Evolutionary conservation across 169 alveolate species (phyloP).

Genomic region (Perkinsus marinus): DNA sequence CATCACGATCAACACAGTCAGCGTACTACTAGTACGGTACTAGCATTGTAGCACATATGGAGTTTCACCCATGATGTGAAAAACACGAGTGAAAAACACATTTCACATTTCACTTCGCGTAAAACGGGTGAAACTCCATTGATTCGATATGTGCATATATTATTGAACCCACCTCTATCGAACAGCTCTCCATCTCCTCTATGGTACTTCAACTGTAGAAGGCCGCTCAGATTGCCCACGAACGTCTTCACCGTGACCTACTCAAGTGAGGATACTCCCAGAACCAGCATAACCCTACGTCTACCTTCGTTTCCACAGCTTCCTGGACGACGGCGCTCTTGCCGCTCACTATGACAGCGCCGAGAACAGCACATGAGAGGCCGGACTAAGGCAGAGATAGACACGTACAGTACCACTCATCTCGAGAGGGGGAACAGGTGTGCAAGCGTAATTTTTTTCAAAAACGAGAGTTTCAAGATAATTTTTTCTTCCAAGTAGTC

Average conservation of each 20-base stretch:
- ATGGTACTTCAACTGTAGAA: not conserved
- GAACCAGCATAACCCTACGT: not conserved
- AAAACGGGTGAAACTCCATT: no score
- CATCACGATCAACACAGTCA: not conserved
- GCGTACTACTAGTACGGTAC: not conserved
- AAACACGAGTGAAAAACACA: no score
- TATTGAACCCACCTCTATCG: no score
- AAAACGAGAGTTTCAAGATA: no score
- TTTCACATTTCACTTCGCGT: no score
- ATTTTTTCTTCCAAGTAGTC: no score
- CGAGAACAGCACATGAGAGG: not conserved
- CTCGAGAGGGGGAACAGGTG: no score
- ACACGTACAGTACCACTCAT: not conserved
- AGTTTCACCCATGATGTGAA: no score
- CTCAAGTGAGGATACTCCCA: not conserved
- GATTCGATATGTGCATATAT: no score
- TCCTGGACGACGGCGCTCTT: not conserved
- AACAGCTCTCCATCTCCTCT: not conserved
- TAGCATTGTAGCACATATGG: no score
- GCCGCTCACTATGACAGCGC: not conserved
- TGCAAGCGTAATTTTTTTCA: no score
- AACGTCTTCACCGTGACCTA: not conserved
- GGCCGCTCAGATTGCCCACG: not conserved
- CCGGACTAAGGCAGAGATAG: not conserved
- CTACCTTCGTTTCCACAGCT: not conserved